A percentile compares a stretch with the other conserved stretches of the same genome.
phyloP scores from a whole-genome alignment of 2,329 filamentous ascomycete species.

The Reticulascus tulasneorum region DNA sequence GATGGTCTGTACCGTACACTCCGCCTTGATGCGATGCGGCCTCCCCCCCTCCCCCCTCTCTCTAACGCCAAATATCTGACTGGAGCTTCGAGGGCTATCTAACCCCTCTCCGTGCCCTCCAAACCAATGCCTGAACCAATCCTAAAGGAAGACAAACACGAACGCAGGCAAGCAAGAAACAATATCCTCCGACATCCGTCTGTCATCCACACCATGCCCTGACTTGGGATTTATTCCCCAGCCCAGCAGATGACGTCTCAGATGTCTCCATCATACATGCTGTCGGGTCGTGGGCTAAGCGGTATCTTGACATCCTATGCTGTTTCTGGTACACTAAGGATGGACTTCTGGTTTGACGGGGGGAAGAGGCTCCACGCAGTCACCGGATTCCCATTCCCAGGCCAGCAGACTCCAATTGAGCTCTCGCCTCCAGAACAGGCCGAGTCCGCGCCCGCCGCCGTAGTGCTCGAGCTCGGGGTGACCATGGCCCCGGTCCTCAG shows the following conservation, averaged over 20 bases:
- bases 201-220: too few relatives aligned
- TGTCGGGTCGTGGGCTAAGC: too few relatives aligned
- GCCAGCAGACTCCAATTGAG: slow-evolving; percentile 82
- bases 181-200: too few relatives aligned
- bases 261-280: too few relatives aligned
- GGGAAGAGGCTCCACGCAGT: slow-evolving; percentile 28
- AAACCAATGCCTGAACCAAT: slow-evolving; percentile 15
- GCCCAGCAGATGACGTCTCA: too few relatives aligned
- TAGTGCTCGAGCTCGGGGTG: slow-evolving; percentile 30
- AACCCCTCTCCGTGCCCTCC: slow-evolving; percentile 41
- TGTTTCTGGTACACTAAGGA: too few relatives aligned
- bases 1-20: slow-evolving; percentile 1
- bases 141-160: slow-evolving; percentile 3
- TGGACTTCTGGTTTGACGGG: slow-evolving; percentile 46
- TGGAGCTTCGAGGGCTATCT: slow-evolving; percentile 44
- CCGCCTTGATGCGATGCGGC: background rate
- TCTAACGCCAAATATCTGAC: slow-evolving; percentile 19
- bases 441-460: slow-evolving; percentile 56
- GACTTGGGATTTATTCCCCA: too few relatives aligned
- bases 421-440: slow-evolving; percentile 69
- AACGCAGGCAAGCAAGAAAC: too few relatives aligned
- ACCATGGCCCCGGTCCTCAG: slow-evolving; percentile 61
- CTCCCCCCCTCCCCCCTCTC: too few relatives aligned
- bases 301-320: too few relatives aligned
- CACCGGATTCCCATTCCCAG: slow-evolving; percentile 66